Percentiles rank a stretch among this genome's conserved stretches.
Conservation (phyloP, 441 rosid genomes). For the Adansonia rubrostipa region DNA sequence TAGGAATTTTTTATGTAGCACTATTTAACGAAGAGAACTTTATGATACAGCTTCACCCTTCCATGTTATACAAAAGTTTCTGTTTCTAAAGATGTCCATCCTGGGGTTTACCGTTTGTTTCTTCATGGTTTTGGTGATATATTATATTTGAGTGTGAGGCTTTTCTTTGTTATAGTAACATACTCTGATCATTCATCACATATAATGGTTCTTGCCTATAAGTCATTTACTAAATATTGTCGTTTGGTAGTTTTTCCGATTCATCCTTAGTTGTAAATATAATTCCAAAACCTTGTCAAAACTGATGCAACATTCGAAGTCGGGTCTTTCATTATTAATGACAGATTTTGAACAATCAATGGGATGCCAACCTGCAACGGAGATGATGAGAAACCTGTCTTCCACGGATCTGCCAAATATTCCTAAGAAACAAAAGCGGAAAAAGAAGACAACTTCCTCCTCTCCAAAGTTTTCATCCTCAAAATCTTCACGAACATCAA, state of each 20-base stretch:
- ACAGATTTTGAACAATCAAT: conserved; percentile 49
- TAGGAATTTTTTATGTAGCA: neutral
- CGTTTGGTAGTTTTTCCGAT: too few relatives aligned
- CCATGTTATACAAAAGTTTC: neutral
- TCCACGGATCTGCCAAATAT: conserved; percentile 41
- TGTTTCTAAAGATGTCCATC: neutral
- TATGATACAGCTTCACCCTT: too few relatives aligned
- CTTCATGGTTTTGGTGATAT: neutral
- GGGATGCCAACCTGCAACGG: conserved; percentile 37
- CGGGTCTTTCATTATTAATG: conserved; percentile 6
- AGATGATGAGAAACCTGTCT: conserved; percentile 35
- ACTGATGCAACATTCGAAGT: neutral
- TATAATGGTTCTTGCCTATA: conserved; percentile 23
- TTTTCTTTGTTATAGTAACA: too few relatives aligned
- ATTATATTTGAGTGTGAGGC: too few relatives aligned
- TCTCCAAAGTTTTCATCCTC: conserved; percentile 41
- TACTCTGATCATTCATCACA: conserved; percentile 30
- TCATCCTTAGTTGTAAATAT: too few relatives aligned
- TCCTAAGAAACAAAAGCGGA: conserved; percentile 58
- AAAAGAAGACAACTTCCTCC: conserved; percentile 39
- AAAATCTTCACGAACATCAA: conserved; percentile 42
- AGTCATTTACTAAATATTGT: conserved; percentile 15
- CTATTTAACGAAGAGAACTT: neutral
- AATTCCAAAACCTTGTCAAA: conserved; percentile 21
- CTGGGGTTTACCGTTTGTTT: neutral